These are phyloP conservation scores for Eimeria tenella DNA, from an alignment of 169 alveolate genomes.

Conservation along the genomic window DNA sequence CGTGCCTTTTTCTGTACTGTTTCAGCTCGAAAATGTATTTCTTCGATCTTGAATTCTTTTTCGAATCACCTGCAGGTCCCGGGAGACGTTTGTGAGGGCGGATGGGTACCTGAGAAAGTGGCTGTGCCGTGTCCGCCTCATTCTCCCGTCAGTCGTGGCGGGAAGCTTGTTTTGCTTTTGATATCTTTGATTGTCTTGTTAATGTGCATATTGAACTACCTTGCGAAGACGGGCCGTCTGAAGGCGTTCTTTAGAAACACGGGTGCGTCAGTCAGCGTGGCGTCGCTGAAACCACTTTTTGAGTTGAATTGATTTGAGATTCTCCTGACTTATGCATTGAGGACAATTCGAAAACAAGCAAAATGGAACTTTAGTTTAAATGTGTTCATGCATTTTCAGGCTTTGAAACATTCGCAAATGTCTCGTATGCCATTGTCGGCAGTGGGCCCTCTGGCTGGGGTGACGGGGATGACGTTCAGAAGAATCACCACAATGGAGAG, in stretches of 20 bases:
- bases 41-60: background rate
- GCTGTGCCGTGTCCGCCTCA: slow-evolving; percentile 94
- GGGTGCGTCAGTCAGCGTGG: slow-evolving; percentile 35
- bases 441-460: slow-evolving; percentile 12
- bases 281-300: background rate
- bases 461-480: background rate
- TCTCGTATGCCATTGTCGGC: slow-evolving; percentile 80
- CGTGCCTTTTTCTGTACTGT: background rate
- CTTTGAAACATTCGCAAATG: slow-evolving; percentile 77
- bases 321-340: too few relatives aligned
- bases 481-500: background rate
- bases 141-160: slow-evolving; percentile 72
- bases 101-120: slow-evolving; percentile 94
- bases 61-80: slow-evolving; percentile 89
- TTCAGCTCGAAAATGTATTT: too few relatives aligned
- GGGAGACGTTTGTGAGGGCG: slow-evolving; percentile 97
- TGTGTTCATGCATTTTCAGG: slow-evolving; percentile 40
- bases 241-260: slow-evolving; percentile 78
- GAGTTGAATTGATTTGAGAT: background rate
- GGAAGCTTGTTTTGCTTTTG: slow-evolving; percentile 8
- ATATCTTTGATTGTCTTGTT: slow-evolving; percentile 25
- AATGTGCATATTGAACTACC: slow-evolving; percentile 70
- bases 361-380: background rate
- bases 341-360: too few relatives aligned
- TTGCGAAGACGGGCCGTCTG: slow-evolving; percentile 54